Evolutionary conservation across 2,329 filamentous ascomycete genomes (phyloP).

Genomic region (Chrysoporthe deuterocubensis): DNA sequence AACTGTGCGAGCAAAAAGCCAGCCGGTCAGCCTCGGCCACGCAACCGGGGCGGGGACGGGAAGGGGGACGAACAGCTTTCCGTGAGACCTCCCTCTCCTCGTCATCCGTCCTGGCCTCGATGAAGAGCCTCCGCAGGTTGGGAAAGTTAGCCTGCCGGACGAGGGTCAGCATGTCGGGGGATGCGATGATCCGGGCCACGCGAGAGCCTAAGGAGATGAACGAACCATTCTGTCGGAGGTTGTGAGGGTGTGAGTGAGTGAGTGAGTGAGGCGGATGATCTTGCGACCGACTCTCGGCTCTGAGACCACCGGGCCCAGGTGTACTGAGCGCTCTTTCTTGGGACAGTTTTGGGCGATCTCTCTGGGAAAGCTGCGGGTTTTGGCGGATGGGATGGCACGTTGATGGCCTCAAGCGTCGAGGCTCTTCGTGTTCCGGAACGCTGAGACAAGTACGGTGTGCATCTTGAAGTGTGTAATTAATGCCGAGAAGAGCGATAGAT

Average conservation of each 20-base stretch:
- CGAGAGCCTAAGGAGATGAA: not conserved
- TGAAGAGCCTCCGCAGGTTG: slow-evolving; percentile 28
- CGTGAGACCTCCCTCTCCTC: slow-evolving; percentile 87
- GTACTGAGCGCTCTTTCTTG: too few relatives aligned
- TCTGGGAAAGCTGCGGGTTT: not conserved
- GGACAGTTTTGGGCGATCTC: too few relatives aligned
- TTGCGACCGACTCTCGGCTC: too few relatives aligned
- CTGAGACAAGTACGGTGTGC: not conserved
- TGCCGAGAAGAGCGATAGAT: not conserved
- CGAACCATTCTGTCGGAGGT: not conserved
- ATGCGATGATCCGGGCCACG: too few relatives aligned
- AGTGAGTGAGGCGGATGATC: not conserved
- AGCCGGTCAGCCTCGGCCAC: not conserved
- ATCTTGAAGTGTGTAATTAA: not conserved
- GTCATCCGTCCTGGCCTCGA: slow-evolving; percentile 25
- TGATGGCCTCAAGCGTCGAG: not conserved
- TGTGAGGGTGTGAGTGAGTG: not conserved
- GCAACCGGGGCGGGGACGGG: not conserved
- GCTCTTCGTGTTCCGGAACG: not conserved
- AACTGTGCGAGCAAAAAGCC: slow-evolving; percentile 64
- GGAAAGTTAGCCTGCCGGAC: slow-evolving; percentile 27
- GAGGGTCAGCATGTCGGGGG: too few relatives aligned
- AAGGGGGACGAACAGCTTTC: slow-evolving; percentile 67
- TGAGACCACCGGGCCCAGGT: too few relatives aligned
- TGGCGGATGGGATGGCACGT: not conserved